A percentile compares a stretch with the other conserved stretches of the same genome.
phyloP scores from a whole-genome alignment of 345 rosid genomes.

The Dipteronia dyeriana region DNA sequence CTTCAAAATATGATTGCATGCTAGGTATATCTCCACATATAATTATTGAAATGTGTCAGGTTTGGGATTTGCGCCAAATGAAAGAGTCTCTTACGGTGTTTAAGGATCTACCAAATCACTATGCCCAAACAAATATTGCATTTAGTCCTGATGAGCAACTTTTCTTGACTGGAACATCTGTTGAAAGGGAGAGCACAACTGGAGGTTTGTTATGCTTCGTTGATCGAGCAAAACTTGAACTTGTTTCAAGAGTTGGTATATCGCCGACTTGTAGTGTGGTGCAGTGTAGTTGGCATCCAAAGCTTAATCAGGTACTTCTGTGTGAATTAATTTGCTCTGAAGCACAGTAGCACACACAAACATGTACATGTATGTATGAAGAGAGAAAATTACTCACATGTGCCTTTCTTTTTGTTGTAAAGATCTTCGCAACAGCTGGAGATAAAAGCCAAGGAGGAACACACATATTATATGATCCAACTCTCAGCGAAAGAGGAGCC shows the following conservation, averaged over 20 bases:
- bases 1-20: neutral
- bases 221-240: conserved; percentile 82
- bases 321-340: neutral
- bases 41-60: conserved; percentile 43
- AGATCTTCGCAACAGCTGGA: conserved; percentile 90
- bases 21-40: conserved; percentile 20
- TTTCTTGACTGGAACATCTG: conserved; percentile 88
- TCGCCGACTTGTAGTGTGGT: conserved; percentile 88
- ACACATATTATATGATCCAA: conserved; percentile 83
- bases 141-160: conserved; percentile 93
- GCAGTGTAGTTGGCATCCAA: conserved; percentile 93
- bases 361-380: conserved; percentile 1
- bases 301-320: conserved; percentile 78
- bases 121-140: conserved; percentile 90
- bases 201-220: conserved; percentile 92
- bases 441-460: conserved; percentile 92
- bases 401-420: conserved; percentile 17
- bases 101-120: conserved; percentile 86
- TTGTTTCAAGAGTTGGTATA: conserved; percentile 85
- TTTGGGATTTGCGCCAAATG: conserved; percentile 93
- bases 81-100: conserved; percentile 73
- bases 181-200: conserved; percentile 77
- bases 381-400: conserved; percentile 16
- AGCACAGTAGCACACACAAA: neutral
- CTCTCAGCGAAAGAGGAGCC: conserved; percentile 88